Percentiles rank a stretch among this genome's conserved stretches.
phyloP scores from a whole-genome alignment of 192 early-diverging fungal genomes.

The Coemansia sp. region DNA sequence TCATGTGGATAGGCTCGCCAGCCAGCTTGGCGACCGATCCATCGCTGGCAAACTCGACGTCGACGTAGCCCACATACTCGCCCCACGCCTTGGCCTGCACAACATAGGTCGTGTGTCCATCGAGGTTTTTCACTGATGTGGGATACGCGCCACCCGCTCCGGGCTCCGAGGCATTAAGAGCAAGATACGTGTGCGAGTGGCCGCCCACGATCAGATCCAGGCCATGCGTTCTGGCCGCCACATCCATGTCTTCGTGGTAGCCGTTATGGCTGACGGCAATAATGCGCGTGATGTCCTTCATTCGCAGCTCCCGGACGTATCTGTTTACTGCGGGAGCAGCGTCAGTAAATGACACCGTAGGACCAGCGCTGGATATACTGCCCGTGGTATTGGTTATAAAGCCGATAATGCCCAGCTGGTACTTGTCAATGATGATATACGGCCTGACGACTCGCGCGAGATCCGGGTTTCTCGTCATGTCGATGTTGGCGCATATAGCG shows the following conservation, averaged over 20 bases:
- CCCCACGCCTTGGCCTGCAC: constrained; percentile 70
- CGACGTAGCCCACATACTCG: constrained; percentile 63
- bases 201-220: constrained; percentile 69
- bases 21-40: constrained; percentile 53
- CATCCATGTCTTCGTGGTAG: constrained; percentile 67
- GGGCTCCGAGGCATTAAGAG: constrained; percentile 54
- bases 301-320: constrained; percentile 61
- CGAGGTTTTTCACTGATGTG: constrained; percentile 59
- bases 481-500: constrained; percentile 68
- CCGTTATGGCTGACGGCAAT: constrained; percentile 74
- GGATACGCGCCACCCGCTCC: constrained; percentile 64
- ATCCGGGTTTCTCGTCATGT: constrained; percentile 51
- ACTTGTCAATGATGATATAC: constrained; percentile 65
- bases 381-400: constrained; percentile 63
- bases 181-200: constrained; percentile 70
- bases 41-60: constrained; percentile 57
- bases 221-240: constrained; percentile 61
- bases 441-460: constrained; percentile 59
- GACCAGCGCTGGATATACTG: constrained; percentile 56
- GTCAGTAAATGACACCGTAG: constrained; percentile 58
- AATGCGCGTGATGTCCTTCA: constrained; percentile 63
- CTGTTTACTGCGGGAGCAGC: constrained; percentile 61
- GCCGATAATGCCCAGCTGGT: constrained; percentile 65
- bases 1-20: constrained; percentile 63
- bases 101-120: constrained; percentile 61